Evolutionary conservation across 805 yeast species (phyloP).

Genomic region (Sporopachydermia lactativora): DNA sequence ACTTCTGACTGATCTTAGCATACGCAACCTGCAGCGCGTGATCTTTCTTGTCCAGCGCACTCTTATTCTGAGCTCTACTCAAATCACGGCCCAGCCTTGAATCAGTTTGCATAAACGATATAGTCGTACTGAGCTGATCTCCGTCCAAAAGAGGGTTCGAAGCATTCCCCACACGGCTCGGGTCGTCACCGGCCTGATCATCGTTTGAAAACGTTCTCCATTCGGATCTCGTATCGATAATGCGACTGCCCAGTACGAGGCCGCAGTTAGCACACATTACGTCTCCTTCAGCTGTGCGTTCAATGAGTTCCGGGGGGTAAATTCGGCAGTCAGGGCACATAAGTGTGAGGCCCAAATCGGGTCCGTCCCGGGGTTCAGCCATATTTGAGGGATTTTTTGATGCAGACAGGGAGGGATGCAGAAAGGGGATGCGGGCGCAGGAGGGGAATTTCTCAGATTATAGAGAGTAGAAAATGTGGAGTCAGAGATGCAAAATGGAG

Average conservation of each 20-base stretch:
- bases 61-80: conserved; percentile 77
- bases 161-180: conserved; percentile 98
- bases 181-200: conserved; percentile 96
- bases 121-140: conserved; percentile 84
- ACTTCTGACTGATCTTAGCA: conserved; percentile 84
- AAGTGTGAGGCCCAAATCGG: conserved; percentile 75
- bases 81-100: conserved; percentile 79
- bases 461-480: too few relatives aligned
- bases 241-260: conserved; percentile 76
- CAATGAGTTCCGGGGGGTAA: conserved; percentile 89
- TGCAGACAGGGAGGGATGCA: too few relatives aligned
- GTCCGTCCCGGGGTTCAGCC: conserved; percentile 33
- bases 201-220: conserved; percentile 98
- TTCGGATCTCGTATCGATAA: conserved; percentile 91
- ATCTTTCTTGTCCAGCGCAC: conserved; percentile 77
- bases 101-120: conserved; percentile 77
- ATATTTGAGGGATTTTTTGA: too few relatives aligned
- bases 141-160: conserved; percentile 85
- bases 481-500: too few relatives aligned
- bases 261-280: conserved; percentile 98
- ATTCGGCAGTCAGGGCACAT: conserved; percentile 95
- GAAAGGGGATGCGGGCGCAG: too few relatives aligned
- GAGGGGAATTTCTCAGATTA: too few relatives aligned
- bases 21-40: conserved; percentile 80
- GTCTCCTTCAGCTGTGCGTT: conserved; percentile 93